phyloP scores from a whole-genome alignment of 305 asterid genomes.

The Ilex paraguariensis region DNA sequence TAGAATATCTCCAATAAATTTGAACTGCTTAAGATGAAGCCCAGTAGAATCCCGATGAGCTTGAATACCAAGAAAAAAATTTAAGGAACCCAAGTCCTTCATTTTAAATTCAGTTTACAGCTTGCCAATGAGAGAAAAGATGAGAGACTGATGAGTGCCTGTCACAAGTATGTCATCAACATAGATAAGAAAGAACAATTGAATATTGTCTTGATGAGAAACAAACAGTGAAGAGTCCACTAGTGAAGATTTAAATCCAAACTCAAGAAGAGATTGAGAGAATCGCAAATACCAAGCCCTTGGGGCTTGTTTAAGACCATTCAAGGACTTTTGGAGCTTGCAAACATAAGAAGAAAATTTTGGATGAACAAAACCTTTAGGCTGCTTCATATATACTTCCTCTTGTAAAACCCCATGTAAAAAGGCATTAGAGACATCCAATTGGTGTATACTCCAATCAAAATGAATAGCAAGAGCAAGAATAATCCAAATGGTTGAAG shows the following conservation, averaged over 20 bases:
- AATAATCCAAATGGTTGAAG: neutral
- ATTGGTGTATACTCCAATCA: neutral
- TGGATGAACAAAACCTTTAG: too few relatives aligned
- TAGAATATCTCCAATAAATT: neutral
- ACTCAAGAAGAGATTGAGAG: neutral
- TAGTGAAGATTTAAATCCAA: neutral
- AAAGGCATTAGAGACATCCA: too few relatives aligned
- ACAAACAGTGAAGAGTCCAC: neutral
- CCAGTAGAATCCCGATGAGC: too few relatives aligned
- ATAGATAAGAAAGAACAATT: neutral
- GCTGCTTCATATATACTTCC: too few relatives aligned
- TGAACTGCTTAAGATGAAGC: neutral
- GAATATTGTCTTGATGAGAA: too few relatives aligned
- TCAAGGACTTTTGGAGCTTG: neutral
- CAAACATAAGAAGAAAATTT: neutral
- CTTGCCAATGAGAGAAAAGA: too few relatives aligned
- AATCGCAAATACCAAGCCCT: constrained; percentile 1
- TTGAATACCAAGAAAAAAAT: too few relatives aligned
- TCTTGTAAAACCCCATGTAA: too few relatives aligned
- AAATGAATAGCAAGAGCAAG: neutral
- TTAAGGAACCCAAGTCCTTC: too few relatives aligned
- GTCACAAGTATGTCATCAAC: too few relatives aligned
- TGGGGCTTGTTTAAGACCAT: constrained; percentile 5
- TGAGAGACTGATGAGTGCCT: too few relatives aligned
- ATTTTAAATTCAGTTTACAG: too few relatives aligned